Base-by-base conservation (phyloP, 108 stramenopile species). In the Pseudonitzschia pungens region DNA sequence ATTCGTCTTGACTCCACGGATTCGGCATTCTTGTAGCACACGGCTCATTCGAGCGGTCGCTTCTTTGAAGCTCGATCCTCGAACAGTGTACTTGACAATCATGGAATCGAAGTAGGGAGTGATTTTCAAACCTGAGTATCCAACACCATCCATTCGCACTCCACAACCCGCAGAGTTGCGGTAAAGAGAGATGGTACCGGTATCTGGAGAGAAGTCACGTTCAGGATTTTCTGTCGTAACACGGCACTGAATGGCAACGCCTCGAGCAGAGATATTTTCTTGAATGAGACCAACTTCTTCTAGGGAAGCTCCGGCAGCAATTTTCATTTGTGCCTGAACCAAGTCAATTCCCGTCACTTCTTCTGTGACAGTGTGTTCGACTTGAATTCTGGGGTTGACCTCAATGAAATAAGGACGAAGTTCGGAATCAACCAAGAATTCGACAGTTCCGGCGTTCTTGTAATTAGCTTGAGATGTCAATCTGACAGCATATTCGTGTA, bases 291-390 rank as follows among this genome's bases (percentile, higher is more conserved):
- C 87, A 32, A 92, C 76, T 68, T 95, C 94, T 53, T 93, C 85
- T 28, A 98, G 85, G 28, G 89, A 83, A 10, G 86, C 90, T 28
- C 97, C 97, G n/a, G 79, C 87, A 27, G 96, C 97, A 77, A 98
- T 93, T 40, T 82, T 85, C 65, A 98, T 87, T 76, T 97, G 96
- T 6, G 94, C 76, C 81, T 96, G 93, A 26, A 98, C 97, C 11
- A 98, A 64, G 74, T 98, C 97, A 53, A 97, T 86, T 48, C 96
- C 96, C 41, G 93, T 96, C 18, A 97, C 95, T 84, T 96, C 93
- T 77, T 98, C 97, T 10, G 97, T 96, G 51, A 98, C 96, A 4
- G 97, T 98, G 86, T 98, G 97, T 69, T 98, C 97, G 64, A 98
- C 97, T 86, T 90, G 89, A 65, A 98, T 86, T 53, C 98, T 94